phyloP scores from a whole-genome alignment of 345 rosid species.

The Salix suchowensis region DNA sequence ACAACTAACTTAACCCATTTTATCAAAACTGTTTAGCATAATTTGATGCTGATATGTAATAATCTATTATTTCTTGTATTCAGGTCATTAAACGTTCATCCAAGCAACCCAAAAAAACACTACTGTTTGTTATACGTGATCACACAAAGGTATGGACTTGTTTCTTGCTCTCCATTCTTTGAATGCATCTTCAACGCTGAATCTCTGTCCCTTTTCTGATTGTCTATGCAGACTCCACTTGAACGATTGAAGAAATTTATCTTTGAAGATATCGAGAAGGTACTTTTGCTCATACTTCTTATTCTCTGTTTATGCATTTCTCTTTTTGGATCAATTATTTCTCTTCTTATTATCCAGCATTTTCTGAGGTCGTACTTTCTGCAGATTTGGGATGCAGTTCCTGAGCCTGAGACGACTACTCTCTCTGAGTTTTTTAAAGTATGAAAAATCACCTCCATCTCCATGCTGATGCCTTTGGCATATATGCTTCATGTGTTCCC shows the following conservation, averaged over 20 bases:
- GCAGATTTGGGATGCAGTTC: slow-evolving; percentile 34
- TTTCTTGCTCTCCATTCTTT: neutral
- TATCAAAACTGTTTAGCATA: neutral
- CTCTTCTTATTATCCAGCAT: neutral
- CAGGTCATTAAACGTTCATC: slow-evolving; percentile 36
- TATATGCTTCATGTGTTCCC: too few relatives aligned
- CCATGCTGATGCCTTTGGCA: too few relatives aligned
- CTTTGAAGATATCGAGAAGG: slow-evolving; percentile 35
- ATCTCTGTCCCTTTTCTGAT: neutral
- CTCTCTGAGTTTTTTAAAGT: slow-evolving; percentile 35
- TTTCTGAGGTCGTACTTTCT: slow-evolving; percentile 1
- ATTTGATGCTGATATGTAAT: neutral
- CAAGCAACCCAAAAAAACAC: slow-evolving; percentile 32
- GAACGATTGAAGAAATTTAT: slow-evolving; percentile 26
- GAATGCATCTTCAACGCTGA: neutral
- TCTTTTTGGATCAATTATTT: neutral
- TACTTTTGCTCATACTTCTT: slow-evolving; percentile 6
- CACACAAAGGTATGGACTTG: slow-evolving; percentile 26
- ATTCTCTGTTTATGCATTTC: neutral
- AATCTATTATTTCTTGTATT: neutral
- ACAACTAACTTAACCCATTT: too few relatives aligned
- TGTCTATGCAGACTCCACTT: slow-evolving; percentile 25
- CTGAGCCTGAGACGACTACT: slow-evolving; percentile 24
- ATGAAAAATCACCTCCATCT: neutral
- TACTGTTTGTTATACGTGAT: slow-evolving; percentile 34